These are phyloP conservation scores for Apiospora kogelbergensis DNA, from an alignment of 2,329 filamentous ascomycete species.

Conservation along the genomic window DNA sequence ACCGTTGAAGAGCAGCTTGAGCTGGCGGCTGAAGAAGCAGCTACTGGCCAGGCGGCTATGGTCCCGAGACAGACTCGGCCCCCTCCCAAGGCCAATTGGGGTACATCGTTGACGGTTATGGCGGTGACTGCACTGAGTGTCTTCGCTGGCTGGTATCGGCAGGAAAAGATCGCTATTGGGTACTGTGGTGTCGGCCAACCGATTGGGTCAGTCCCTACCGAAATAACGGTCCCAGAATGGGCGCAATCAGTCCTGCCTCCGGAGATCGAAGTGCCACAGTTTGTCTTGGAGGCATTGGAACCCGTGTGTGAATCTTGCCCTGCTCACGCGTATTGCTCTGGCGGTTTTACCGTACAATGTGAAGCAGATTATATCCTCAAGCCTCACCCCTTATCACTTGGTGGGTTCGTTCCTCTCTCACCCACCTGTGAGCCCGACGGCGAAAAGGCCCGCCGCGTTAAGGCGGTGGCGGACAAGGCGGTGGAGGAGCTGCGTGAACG, in stretches of 20 bases:
- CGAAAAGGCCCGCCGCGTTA: constrained; percentile 84
- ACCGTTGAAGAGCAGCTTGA: constrained; percentile 88
- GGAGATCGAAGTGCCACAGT: constrained; percentile 70
- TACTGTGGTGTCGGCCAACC: constrained; percentile 85
- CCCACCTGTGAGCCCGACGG: constrained; percentile 95
- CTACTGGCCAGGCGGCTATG: constrained; percentile 48
- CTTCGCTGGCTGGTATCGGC: constrained; percentile 81
- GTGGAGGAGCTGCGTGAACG: constrained; percentile 84
- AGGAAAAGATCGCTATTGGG: constrained; percentile 94
- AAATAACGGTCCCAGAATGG: constrained; percentile 43
- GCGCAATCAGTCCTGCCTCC: constrained; percentile 39
- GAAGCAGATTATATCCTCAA: constrained; percentile 85
- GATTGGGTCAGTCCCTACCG: constrained; percentile 50
- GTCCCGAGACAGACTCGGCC: constrained; percentile 37
- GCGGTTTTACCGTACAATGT: constrained; percentile 74
- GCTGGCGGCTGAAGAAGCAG: constrained; percentile 67
- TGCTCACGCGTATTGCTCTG: constrained; percentile 83
- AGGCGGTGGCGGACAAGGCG: constrained; percentile 82
- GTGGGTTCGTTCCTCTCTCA: constrained; percentile 78
- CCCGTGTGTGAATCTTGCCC: constrained; percentile 91
- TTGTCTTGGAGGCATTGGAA: constrained; percentile 66
- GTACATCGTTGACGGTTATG: constrained; percentile 70
- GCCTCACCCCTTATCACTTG: constrained; percentile 78
- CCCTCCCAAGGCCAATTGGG: constrained; percentile 45
- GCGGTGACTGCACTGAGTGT: constrained; percentile 68